Conservation (phyloP, 2,329 filamentous ascomycete species). For the Phyllosticta paracitricarpa region DNA sequence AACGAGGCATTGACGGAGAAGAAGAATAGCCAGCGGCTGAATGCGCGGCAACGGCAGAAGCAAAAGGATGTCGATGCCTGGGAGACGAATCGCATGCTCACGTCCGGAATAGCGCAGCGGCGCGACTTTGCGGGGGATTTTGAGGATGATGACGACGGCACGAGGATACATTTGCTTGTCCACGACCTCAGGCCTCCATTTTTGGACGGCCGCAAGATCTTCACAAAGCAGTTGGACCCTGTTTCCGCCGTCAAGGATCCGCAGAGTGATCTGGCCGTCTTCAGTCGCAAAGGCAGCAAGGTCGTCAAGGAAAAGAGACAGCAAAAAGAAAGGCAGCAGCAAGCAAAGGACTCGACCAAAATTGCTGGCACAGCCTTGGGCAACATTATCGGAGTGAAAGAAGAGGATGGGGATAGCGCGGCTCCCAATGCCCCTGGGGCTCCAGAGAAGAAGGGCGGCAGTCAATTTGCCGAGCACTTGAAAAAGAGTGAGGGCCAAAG, state of each 20-base stretch:
- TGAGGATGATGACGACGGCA: slow-evolving; percentile 81
- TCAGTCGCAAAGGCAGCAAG: slow-evolving; percentile 87
- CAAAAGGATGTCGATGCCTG: slow-evolving; percentile 94
- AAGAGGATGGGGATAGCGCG: slow-evolving; percentile 81
- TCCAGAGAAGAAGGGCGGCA: slow-evolving; percentile 44
- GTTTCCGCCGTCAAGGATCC: slow-evolving; percentile 86
- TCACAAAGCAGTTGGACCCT: slow-evolving; percentile 93
- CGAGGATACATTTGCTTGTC: slow-evolving; percentile 78
- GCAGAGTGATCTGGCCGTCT: slow-evolving; percentile 98
- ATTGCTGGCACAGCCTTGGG: slow-evolving; percentile 84
- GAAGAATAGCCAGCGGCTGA: slow-evolving; percentile 62
- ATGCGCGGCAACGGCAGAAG: slow-evolving; percentile 68
- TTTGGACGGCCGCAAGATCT: slow-evolving; percentile 86
- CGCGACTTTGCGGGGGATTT: slow-evolving; percentile 74
- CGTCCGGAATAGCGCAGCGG: slow-evolving; percentile 87
- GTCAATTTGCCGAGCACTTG: slow-evolving; percentile 83
- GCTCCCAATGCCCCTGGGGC: slow-evolving; percentile 59
- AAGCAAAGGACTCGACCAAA: slow-evolving; percentile 90
- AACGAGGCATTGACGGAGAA: slow-evolving; percentile 70
- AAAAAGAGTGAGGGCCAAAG: slow-evolving; percentile 78
- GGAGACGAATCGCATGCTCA: slow-evolving; percentile 98
- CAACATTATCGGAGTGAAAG: slow-evolving; percentile 91
- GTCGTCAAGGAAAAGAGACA: slow-evolving; percentile 87
- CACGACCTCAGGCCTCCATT: slow-evolving; percentile 94
- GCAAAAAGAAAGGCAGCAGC: slow-evolving; percentile 84